Evolutionary conservation across 1,284 basidiomycete genomes (phyloP).

Genomic region (Tylopilus orsonianus): DNA sequence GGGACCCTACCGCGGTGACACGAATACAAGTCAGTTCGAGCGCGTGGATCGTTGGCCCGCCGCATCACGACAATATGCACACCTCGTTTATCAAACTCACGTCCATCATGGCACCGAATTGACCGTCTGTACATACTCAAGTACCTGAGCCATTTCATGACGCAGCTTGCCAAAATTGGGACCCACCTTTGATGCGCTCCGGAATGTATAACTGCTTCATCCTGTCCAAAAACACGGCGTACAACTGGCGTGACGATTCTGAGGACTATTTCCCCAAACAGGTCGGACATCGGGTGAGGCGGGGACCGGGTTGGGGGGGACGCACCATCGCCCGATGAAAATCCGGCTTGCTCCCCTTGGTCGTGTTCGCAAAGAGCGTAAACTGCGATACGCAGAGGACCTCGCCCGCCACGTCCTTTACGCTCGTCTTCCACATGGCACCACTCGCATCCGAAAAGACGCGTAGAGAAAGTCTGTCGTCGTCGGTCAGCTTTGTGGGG

Average conservation of each 20-base stretch:
- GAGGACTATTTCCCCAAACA: slow-evolving; percentile 56
- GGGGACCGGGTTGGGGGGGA: background rate
- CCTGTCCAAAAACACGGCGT: slow-evolving; percentile 68
- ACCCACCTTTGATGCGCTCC: slow-evolving; percentile 84
- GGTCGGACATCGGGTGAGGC: background rate
- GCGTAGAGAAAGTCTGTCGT: slow-evolving; percentile 61
- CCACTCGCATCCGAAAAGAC: slow-evolving; percentile 66
- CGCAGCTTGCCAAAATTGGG: too few species aligned
- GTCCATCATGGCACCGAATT: slow-evolving; percentile 93
- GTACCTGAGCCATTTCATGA: too few species aligned
- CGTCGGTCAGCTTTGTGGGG: too few species aligned
- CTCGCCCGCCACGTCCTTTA: slow-evolving; percentile 84
- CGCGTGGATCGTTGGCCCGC: background rate
- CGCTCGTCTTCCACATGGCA: slow-evolving; percentile 78
- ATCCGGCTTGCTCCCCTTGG: slow-evolving; percentile 86
- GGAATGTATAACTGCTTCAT: slow-evolving; percentile 65
- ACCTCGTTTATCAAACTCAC: slow-evolving; percentile 86
- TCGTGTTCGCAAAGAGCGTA: slow-evolving; percentile 84
- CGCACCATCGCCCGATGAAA: slow-evolving; percentile 87
- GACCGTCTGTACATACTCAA: slow-evolving; percentile 76
- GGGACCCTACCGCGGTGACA: slow-evolving; percentile 61
- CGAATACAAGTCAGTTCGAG: slow-evolving; percentile 1
- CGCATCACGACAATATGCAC: slow-evolving; percentile 21
- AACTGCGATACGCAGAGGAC: slow-evolving; percentile 92
- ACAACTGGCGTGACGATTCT: slow-evolving; percentile 68